Conservation (phyloP, 2,329 filamentous ascomycete species). For the Trichoderma breve region DNA sequence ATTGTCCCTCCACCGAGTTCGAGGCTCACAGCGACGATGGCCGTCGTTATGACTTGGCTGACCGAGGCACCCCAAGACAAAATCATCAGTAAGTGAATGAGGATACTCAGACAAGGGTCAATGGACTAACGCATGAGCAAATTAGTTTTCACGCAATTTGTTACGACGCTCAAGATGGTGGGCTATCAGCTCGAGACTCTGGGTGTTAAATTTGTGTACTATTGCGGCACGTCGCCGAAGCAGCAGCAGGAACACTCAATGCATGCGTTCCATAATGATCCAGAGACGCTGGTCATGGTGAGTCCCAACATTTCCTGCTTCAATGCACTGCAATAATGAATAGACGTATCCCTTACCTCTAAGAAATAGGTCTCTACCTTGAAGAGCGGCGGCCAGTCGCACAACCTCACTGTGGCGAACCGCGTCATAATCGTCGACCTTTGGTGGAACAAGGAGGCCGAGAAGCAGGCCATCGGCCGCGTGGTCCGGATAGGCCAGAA, state of each 20-base stretch:
- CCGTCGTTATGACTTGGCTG: slow-evolving; percentile 35
- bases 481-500: slow-evolving; percentile 59
- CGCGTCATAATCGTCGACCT: slow-evolving; percentile 54
- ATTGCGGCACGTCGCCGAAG: background rate
- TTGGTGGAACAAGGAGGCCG: slow-evolving; percentile 61
- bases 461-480: slow-evolving; percentile 62
- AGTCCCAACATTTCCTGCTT: accelerated
- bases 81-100: slow-evolving; percentile 37
- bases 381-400: slow-evolving; percentile 36
- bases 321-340: background rate
- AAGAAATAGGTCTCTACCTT: slow-evolving; percentile 26
- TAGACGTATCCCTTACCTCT: background rate
- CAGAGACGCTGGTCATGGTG: background rate
- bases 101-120: background rate
- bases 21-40: slow-evolving; percentile 29
- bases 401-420: slow-evolving; percentile 46
- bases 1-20: slow-evolving; percentile 33
- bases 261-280: background rate
- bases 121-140: background rate
- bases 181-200: background rate
- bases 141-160: background rate
- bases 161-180: background rate
- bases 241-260: background rate
- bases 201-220: background rate
- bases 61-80: slow-evolving; percentile 36